Evolutionary conservation across 2,329 filamentous ascomycete species (phyloP), one percentile per base, ranked within the genome.

Genomic region (Conoideocrella luteorostrata): DNA sequence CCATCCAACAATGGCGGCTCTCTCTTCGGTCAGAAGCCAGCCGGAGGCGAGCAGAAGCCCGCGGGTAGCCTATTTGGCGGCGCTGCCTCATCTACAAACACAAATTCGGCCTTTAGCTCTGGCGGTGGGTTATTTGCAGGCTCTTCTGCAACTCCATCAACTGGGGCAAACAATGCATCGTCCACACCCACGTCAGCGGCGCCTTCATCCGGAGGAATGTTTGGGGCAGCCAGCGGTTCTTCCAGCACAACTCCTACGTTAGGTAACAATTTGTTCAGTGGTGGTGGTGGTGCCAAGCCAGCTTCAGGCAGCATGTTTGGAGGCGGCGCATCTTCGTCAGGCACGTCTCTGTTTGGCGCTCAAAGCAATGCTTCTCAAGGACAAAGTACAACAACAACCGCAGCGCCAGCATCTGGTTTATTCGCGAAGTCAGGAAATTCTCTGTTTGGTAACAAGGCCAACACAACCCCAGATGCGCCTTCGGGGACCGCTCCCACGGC

Each of bases 21-120:
- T 28, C 40, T 67, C 29, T 65, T 67, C 47, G 61, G 63, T 37
- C 57, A 61, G 47, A 56, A 60, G 50, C 47, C 53, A 51, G 49
- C 50, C 46, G 48, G 44, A 26, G 47, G 53, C 22, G 52, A 56
- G 20, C 51, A 57, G 26, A 62, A 61, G 39, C 52, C 62, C 10
- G 44, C 48, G 10, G 57, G 57, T 20, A 47, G 49, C 29, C 36
- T 55, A 18, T 62, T 62, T 44, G 56, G 57, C 20, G 51, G 46
- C n/a, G 40, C 38, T 20, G 39, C 42, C 41, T 45, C 52, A 34
- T 48, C 55, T 22, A 52, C 59, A 28, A 57, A 61, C 22, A 52
- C 60, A 15, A 56, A 57, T 13, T 26, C 43, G 21, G 52, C 61
- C 17, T n/a, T 39, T 7, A 51, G 53, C 20, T 36, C 49, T 18